Percentiles rank a stretch among this genome's conserved stretches.
Conservation (phyloP, 176 grass and related monocot genomes). For the Zea mays region DNA sequence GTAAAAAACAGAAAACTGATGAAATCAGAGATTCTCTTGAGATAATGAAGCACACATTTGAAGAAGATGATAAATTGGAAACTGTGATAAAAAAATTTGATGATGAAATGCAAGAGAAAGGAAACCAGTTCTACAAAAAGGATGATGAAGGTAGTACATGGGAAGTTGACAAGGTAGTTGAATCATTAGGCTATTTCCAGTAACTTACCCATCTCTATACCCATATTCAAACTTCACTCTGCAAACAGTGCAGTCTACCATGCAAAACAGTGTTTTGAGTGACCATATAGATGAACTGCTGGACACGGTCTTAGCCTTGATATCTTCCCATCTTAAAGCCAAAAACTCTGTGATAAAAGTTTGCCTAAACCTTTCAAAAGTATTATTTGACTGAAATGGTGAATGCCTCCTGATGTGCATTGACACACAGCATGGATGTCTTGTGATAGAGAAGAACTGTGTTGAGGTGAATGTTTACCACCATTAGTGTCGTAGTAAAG, state of each 20-base stretch:
- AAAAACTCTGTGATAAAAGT: constrained; percentile 20
- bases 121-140: constrained; percentile 35
- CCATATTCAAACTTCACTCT: no score
- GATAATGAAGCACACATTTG: constrained; percentile 44
- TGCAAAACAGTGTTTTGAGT: no score
- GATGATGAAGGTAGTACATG: constrained; percentile 24
- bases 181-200: constrained; percentile 41
- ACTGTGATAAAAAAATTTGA: constrained; percentile 65
- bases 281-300: no score
- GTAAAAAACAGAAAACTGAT: constrained; percentile 32
- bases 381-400: constrained; percentile 66
- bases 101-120: constrained; percentile 52
- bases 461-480: constrained; percentile 55
- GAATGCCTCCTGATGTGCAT: constrained; percentile 72
- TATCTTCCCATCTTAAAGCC: constrained; percentile 47
- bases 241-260: no score
- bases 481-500: constrained; percentile 6
- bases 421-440: constrained; percentile 58
- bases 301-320: constrained; percentile 47
- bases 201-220: no score
- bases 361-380: constrained; percentile 52
- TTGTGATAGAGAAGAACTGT: constrained; percentile 79
- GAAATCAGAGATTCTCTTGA: constrained; percentile 37
- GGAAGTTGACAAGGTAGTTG: constrained; percentile 51
- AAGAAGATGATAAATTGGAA: constrained; percentile 46